Evolutionary conservation across 305 asterid genomes (phyloP).

Genomic region (Salvia sclarea): DNA sequence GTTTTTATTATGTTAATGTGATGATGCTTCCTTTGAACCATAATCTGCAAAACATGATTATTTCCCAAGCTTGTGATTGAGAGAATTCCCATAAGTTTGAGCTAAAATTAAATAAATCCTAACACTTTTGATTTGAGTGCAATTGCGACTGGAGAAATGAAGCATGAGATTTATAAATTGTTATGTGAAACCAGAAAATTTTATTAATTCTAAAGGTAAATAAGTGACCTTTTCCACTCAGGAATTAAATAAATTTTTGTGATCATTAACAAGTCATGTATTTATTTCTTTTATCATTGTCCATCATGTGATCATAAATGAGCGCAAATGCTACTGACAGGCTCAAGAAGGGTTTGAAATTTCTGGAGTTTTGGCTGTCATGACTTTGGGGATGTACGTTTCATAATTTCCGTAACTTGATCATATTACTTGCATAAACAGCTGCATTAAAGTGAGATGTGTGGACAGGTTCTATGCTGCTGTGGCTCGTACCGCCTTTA

Average conservation of each 20-base stretch:
- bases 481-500: slow-evolving; percentile 91
- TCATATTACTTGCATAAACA: slow-evolving; percentile 31
- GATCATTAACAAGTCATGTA: neutral
- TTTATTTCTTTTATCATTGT: slow-evolving; percentile 6
- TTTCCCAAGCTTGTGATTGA: slow-evolving; percentile 3
- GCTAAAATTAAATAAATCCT: neutral
- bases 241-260: slow-evolving; percentile 10
- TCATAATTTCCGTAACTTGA: slow-evolving; percentile 28
- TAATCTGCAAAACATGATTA: slow-evolving; percentile 12
- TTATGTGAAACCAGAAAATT: neutral
- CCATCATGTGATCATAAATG: slow-evolving; percentile 31
- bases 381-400: slow-evolving; percentile 96
- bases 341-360: slow-evolving; percentile 78
- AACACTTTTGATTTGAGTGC: slow-evolving; percentile 16
- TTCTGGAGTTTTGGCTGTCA: slow-evolving; percentile 96
- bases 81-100: neutral
- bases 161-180: neutral
- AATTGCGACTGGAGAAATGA: slow-evolving; percentile 10
- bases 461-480: slow-evolving; percentile 87
- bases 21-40: slow-evolving; percentile 12
- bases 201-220: neutral
- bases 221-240: slow-evolving; percentile 2
- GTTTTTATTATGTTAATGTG: slow-evolving; percentile 5
- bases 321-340: slow-evolving; percentile 48
- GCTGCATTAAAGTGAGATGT: slow-evolving; percentile 40